phyloP scores from a whole-genome alignment of 1,284 basidiomycete genomes.

The Erythrobasidium hasegawianum region DNA sequence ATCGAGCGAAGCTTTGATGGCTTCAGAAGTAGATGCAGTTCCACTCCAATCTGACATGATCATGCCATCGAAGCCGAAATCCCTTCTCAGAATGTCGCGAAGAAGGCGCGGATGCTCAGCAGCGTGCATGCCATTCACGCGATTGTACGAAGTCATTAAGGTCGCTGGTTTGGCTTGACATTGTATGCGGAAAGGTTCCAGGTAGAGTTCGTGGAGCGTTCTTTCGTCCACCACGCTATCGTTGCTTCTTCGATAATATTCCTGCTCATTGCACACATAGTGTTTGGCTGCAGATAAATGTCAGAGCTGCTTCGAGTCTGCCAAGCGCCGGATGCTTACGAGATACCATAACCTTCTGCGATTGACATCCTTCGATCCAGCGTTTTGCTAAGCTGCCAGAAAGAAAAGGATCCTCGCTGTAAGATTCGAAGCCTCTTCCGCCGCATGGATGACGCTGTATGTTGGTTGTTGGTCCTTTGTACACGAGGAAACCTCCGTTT shows the following conservation, averaged over 20 bases:
- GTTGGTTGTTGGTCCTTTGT: slow-evolving; percentile 51
- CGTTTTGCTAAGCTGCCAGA: slow-evolving; percentile 12
- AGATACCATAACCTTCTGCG: slow-evolving; percentile 35
- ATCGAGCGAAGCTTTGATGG: slow-evolving; percentile 69
- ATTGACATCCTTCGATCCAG: slow-evolving; percentile 38
- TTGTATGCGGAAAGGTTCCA: slow-evolving; percentile 77
- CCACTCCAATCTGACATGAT: slow-evolving; percentile 15
- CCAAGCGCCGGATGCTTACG: not conserved
- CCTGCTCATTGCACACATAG: slow-evolving; percentile 40
- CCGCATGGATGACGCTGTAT: slow-evolving; percentile 57
- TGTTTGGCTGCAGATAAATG: slow-evolving; percentile 16
- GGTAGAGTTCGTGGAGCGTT: slow-evolving; percentile 73
- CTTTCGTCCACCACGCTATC: slow-evolving; percentile 57
- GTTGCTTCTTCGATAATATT: slow-evolving; percentile 33
- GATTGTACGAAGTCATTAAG: slow-evolving; percentile 57
- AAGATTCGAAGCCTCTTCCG: slow-evolving; percentile 63
- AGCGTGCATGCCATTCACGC: slow-evolving; percentile 64
- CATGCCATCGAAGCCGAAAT: slow-evolving; percentile 57
- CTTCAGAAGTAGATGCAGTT: slow-evolving; percentile 61
- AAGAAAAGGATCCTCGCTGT: slow-evolving; percentile 55
- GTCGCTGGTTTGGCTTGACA: slow-evolving; percentile 56
- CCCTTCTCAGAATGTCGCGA: slow-evolving; percentile 59
- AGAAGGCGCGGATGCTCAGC: slow-evolving; percentile 62
- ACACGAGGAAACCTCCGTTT: no score
- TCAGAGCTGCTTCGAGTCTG: not conserved